These are phyloP conservation scores for Verticillium zaregamsianum DNA, from an alignment of 2,329 filamentous ascomycete genomes.

Conservation along the genomic window DNA sequence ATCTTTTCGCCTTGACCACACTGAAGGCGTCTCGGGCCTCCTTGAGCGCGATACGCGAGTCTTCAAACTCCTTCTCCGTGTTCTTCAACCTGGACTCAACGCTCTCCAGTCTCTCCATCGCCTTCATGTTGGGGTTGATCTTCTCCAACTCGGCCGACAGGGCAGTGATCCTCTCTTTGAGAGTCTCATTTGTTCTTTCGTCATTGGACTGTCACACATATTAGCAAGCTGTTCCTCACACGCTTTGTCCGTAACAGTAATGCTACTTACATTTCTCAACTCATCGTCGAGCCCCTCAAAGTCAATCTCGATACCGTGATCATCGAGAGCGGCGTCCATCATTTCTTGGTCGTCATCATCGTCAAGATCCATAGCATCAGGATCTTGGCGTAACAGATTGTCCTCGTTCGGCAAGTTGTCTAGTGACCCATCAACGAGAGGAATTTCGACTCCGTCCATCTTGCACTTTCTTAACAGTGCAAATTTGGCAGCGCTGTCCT, in stretches of 20 bases:
- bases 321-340: slow-evolving; percentile 65
- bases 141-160: slow-evolving; percentile 82
- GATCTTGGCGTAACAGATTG: slow-evolving; percentile 68
- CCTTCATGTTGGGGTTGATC: slow-evolving; percentile 94
- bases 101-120: slow-evolving; percentile 82
- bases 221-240: slow-evolving; percentile 19
- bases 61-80: slow-evolving; percentile 86
- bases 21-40: slow-evolving; percentile 80
- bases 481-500: slow-evolving; percentile 79
- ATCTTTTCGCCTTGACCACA: slow-evolving; percentile 74
- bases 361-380: slow-evolving; percentile 91
- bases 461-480: slow-evolving; percentile 83
- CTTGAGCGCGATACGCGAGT: slow-evolving; percentile 70
- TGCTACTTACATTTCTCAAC: slow-evolving; percentile 63
- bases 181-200: slow-evolving; percentile 65
- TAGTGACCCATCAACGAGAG: slow-evolving; percentile 71
- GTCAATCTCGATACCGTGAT: slow-evolving; percentile 88
- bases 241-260: background rate
- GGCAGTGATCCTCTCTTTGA: slow-evolving; percentile 72
- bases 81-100: slow-evolving; percentile 78
- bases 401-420: slow-evolving; percentile 87
- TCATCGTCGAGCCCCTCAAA: slow-evolving; percentile 81
- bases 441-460: slow-evolving; percentile 87
- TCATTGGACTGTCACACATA: slow-evolving; percentile 54
- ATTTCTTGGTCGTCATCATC: slow-evolving; percentile 57